Base-by-base conservation (phyloP, 306 rosid species). In the Medicago arabica region DNA sequence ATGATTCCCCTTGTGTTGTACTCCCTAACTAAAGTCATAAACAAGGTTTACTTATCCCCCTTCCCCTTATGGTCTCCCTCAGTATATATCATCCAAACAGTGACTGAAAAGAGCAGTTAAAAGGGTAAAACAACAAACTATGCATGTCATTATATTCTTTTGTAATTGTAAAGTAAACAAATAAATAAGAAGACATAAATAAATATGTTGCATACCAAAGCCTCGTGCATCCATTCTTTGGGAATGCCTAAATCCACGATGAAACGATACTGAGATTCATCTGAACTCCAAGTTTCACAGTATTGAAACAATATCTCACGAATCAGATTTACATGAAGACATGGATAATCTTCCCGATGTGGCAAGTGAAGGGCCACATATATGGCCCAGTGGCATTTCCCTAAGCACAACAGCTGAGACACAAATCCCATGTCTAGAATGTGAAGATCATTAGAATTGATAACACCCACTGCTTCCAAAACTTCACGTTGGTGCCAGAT, bases 371-470 rank as follows among this genome's bases (percentile, higher is more conserved):
- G 97, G 83, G 84, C 89, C 83, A 95, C 98, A 83, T 95, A 95
- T 83, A 95, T 86, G 72, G 97, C 97, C 98, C 97, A 95, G 65
- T 95, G 97, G n/a, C 91, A 92, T 86, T 92, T 81, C 69, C 97
- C 96, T 71, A 89, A 47, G 83, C 93, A 90, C 83, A 95, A 74
- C 57, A 95, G 81, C 84, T 95, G 98, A 61, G 97, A 89, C 76
- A 95, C 91, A 77, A 87, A 82, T 58, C 89, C 88, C 91, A 92
- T 85, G 87, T 95, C 98, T 84, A 95, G 89, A 85, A 89, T 84
- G 85, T 92, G 92, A 80, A 95, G 96, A 85, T 95, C 98, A 59
- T 87, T 85, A 67, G 93, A 86, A 75, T 68, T 84, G 80, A 92
- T 92, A 62, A 83, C 94, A 73, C 98, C 98, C 54, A 90, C 87